Conservation (phyloP, 2,329 filamentous ascomycete species). For the Mollisia scopiformis region DNA sequence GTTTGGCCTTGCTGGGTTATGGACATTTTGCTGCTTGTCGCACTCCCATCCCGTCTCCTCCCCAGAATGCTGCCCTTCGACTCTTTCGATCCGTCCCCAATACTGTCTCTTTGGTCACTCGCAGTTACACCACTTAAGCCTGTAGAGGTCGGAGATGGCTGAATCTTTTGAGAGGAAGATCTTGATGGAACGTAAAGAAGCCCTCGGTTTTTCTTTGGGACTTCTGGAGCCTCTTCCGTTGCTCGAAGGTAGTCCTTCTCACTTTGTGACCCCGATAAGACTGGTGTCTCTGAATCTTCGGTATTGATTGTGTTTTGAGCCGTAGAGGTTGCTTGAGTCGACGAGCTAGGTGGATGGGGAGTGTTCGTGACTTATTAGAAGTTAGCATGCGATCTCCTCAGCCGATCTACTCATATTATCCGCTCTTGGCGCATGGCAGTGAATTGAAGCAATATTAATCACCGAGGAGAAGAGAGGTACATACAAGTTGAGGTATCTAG, state of each 20-base stretch:
- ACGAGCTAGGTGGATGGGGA: constrained; percentile 34
- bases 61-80: constrained; percentile 67
- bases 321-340: constrained; percentile 33
- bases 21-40: constrained; percentile 64
- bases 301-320: constrained; percentile 34
- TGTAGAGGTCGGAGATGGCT: constrained; percentile 61
- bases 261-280: constrained; percentile 28
- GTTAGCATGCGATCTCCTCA: constrained; percentile 27
- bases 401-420: background rate
- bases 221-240: constrained; percentile 30
- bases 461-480: constrained; percentile 13
- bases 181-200: constrained; percentile 63
- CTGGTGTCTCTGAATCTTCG: constrained; percentile 34
- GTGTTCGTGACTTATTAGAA: constrained; percentile 34
- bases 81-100: constrained; percentile 66
- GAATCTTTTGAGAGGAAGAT: constrained; percentile 63
- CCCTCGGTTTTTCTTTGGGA: constrained; percentile 47
- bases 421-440: constrained; percentile 12
- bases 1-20: constrained; percentile 46
- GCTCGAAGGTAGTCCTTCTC: constrained; percentile 30
- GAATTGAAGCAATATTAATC: background rate
- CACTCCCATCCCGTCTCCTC: constrained; percentile 67
- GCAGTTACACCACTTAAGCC: constrained; percentile 63
- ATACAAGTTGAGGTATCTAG: constrained; percentile 37
- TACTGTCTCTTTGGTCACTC: constrained; percentile 63